A percentile compares a stretch with the other conserved stretches of the same genome.
Conservation (phyloP, 176 grass and related monocot species). For the Carex parvula region DNA sequence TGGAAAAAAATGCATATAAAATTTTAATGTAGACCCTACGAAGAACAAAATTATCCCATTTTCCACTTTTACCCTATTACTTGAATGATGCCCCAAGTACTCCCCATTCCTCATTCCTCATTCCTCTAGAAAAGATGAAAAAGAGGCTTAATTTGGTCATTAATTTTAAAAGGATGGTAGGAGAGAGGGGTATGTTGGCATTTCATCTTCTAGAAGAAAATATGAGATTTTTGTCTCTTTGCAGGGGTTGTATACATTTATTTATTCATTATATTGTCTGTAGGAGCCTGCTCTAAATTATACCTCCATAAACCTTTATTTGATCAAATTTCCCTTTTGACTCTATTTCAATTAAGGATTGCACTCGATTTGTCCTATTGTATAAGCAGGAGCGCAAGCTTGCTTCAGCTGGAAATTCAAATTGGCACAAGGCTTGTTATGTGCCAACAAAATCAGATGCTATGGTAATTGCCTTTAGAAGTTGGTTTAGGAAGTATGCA, state of each 20-base stretch:
- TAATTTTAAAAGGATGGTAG: background rate
- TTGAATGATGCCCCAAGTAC: background rate
- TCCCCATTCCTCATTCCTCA: background rate
- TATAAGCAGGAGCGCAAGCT: conserved; percentile 58
- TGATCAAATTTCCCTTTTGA: conserved; percentile 1
- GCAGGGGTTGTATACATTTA: background rate
- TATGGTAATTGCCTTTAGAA: conserved; percentile 80
- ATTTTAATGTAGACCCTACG: background rate
- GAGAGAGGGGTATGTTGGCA: background rate
- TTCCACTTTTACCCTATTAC: background rate
- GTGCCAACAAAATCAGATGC: conserved; percentile 70
- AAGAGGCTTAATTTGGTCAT: background rate
- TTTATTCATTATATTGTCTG: background rate
- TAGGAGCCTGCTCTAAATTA: background rate
- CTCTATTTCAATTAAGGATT: background rate
- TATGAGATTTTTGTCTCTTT: background rate
- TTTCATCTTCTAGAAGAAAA: background rate
- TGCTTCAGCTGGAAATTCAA: conserved; percentile 35
- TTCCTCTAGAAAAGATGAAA: background rate
- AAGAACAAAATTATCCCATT: background rate
- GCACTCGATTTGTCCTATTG: background rate
- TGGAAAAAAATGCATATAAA: background rate
- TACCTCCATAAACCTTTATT: background rate
- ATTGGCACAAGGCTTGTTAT: conserved; percentile 68
- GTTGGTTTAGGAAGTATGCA: conserved; percentile 77